Evolutionary conservation across 106 monocot genomes (phyloP), one percentile per base, ranked within the genome.

Genomic region (Allium cepa): DNA sequence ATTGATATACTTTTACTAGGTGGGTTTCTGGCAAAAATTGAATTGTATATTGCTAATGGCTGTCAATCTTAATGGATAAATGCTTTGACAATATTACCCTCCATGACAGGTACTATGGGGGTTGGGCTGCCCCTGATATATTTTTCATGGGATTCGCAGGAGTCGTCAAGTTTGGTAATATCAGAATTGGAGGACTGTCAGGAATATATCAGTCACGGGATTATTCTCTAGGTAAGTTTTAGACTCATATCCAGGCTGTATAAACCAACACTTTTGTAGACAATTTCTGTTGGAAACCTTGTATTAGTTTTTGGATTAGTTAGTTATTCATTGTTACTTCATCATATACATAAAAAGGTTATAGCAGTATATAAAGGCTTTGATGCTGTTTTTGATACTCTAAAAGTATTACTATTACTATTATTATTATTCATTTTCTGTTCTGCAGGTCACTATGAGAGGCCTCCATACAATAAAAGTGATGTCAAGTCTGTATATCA

Each of bases 131-230:
- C 64, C 78, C 84, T 51, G 84, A 88, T 68, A 84, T 88, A 79
- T 88, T 79, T 71, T 88, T 88, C 69, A 50, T 96, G 78, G 92
- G 88, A 18, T 89, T 76, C 71, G 79, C 92, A 74, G 96, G 92
- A 48, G 87, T 97, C 28, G 60, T 92, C 8, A 89, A 84, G 73
- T 97, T 92, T 83, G 97, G 92, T 18, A 87, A 92, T 71, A 75
- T 97, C 28, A 82, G 92, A 74, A 89, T 97, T 77, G 97, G 86
- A 52, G 97, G 92, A 58, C 73, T 92, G 57, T 97, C 97, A 64
- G 92, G 97, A 56, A 97, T 97, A 59, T 89, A 87, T 76, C 92
- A 97, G 66, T 48, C 58, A 66, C 27, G 59, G 0, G 60, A 89
- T 78, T 97, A 89, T 64, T 64, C 47, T 50, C 65, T 77, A 84